A percentile compares a stretch with the other conserved stretches of the same genome.
phyloP scores from a whole-genome alignment of 805 yeast species.

The Metschnikowia lunata region DNA sequence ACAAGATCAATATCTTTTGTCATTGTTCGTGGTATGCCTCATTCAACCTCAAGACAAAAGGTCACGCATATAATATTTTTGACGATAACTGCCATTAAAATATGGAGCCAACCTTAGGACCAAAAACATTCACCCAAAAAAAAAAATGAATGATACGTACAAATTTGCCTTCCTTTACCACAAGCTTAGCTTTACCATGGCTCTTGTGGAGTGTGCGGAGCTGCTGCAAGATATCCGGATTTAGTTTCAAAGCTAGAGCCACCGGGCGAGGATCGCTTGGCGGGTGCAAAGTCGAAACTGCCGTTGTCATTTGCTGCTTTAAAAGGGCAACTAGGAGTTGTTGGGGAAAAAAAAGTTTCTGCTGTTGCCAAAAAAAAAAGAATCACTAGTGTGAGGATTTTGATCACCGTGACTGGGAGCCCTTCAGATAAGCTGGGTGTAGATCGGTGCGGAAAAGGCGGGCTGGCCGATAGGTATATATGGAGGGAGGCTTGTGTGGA shows the following conservation, averaged over 20 bases:
- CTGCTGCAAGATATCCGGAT: conserved; percentile 24
- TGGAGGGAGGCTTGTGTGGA: no score
- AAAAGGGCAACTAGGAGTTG: neutral
- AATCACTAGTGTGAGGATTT: no score
- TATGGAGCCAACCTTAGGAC: no score
- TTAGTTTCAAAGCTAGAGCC: conserved; percentile 28
- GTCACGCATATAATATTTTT: no score
- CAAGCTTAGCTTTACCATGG: conserved; percentile 23
- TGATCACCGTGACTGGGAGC: no score
- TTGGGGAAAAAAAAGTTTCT: neutral
- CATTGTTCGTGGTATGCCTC: neutral
- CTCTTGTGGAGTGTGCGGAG: conserved; percentile 19
- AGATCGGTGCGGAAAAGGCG: no score
- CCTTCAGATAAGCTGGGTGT: no score
- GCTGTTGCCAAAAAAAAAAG: no score
- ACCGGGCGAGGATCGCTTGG: conserved; percentile 17
- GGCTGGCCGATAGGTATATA: no score
- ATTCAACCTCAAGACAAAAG: no score
- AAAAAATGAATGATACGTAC: conserved; percentile 19
- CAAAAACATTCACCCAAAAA: no score
- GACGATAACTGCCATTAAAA: no score
- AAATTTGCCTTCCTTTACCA: conserved; percentile 34
- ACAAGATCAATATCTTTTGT: neutral
- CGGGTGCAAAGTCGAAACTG: conserved; percentile 13
- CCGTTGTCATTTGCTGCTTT: conserved; percentile 9